Evolutionary conservation across 257 asterid species (phyloP).

Genomic region (Rehmannia glutinosa): DNA sequence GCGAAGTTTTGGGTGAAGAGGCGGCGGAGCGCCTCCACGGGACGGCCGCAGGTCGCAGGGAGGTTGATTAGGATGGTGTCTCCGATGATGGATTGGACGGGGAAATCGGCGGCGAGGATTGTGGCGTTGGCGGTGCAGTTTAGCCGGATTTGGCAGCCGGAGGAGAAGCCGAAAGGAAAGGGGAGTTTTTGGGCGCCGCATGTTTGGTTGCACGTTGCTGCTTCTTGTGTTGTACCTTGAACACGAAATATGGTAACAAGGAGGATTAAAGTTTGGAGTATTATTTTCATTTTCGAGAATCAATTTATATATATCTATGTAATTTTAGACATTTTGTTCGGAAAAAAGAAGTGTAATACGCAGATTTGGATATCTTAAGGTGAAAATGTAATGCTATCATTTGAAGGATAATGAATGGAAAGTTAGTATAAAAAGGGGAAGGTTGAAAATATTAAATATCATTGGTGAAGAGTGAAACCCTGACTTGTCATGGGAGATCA

Average conservation of each 20-base stretch:
- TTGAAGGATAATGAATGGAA: neutral
- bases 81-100: conserved; percentile 22
- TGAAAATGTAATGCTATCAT: neutral
- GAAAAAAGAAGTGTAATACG: neutral
- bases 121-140: conserved; percentile 43
- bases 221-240: neutral
- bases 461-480: too few species aligned
- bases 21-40: conserved; percentile 27
- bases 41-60: conserved; percentile 47
- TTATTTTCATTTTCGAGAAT: neutral
- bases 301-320: neutral
- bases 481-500: too few species aligned
- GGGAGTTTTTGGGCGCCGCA: conserved; percentile 39
- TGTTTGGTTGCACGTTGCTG: conserved; percentile 30
- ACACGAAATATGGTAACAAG: neutral
- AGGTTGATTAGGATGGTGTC: conserved; percentile 35
- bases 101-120: conserved; percentile 29
- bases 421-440: neutral
- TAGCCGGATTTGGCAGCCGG: conserved; percentile 46
- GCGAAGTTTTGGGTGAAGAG: conserved; percentile 51
- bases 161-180: conserved; percentile 56
- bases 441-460: too few species aligned
- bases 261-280: neutral
- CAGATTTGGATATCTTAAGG: neutral
- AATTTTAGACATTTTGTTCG: neutral